These are phyloP conservation scores for Lablab purpureus DNA, from an alignment of 306 rosid species.

Conservation along the genomic window DNA sequence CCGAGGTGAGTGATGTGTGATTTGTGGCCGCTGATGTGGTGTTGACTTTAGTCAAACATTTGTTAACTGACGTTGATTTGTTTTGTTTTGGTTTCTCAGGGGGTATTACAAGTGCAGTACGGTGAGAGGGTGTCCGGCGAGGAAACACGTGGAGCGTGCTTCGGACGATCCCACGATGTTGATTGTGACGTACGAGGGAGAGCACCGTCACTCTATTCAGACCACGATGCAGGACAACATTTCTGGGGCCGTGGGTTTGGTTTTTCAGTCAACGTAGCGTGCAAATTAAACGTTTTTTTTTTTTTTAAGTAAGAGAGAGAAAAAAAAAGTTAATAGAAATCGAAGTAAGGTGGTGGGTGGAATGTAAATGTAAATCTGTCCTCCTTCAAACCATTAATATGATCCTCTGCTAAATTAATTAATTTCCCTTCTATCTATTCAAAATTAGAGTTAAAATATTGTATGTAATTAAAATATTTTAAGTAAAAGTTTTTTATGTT, in stretches of 20 bases:
- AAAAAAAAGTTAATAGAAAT: not conserved
- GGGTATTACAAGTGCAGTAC: slow-evolving; percentile 90
- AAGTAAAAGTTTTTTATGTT: too few species aligned
- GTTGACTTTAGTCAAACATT: slow-evolving; percentile 13
- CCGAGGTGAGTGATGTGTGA: slow-evolving; percentile 62
- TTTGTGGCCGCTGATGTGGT: slow-evolving; percentile 11
- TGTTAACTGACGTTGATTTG: not conserved
- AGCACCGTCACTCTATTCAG: slow-evolving; percentile 65
- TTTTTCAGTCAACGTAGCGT: slow-evolving; percentile 60
- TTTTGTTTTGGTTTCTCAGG: slow-evolving; percentile 44
- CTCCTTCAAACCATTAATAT: not conserved
- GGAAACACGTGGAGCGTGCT: slow-evolving; percentile 92
- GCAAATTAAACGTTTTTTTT: not conserved
- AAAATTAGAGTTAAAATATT: too few species aligned
- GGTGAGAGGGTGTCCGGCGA: slow-evolving; percentile 84
- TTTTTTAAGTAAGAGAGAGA: not conserved
- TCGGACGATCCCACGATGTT: slow-evolving; percentile 82
- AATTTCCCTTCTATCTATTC: too few species aligned
- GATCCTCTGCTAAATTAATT: too few species aligned
- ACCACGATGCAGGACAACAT: slow-evolving; percentile 43
- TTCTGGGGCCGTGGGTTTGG: slow-evolving; percentile 55
- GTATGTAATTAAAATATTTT: too few species aligned
- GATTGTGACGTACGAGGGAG: slow-evolving; percentile 91
- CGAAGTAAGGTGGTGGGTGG: slow-evolving; percentile 9
- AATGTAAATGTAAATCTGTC: slow-evolving; percentile 55